phyloP scores from a whole-genome alignment of 768 basidiomycete species.

The Trametes cinnabarina region DNA sequence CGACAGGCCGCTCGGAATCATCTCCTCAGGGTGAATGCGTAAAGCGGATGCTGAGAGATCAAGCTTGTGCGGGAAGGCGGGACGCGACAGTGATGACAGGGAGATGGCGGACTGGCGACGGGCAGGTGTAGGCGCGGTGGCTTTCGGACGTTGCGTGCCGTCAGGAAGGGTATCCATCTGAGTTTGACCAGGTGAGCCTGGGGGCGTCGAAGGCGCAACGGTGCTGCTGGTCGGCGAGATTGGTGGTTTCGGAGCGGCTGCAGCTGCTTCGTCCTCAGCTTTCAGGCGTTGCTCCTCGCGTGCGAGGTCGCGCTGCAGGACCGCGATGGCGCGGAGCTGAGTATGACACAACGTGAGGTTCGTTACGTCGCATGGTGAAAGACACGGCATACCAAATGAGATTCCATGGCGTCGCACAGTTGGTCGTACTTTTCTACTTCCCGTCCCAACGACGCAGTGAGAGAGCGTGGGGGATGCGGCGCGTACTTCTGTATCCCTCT shows the following conservation, averaged over 20 bases:
- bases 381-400: slow-evolving; percentile 59
- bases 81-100: slow-evolving; percentile 75
- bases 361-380: not conserved
- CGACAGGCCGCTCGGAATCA: slow-evolving; percentile 55
- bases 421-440: slow-evolving; percentile 82
- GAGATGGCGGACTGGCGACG: slow-evolving; percentile 76
- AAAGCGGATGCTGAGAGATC: slow-evolving; percentile 73
- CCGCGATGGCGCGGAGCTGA: slow-evolving; percentile 69
- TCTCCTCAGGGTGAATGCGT: slow-evolving; percentile 64
- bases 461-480: slow-evolving; percentile 59
- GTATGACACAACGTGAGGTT: not conserved
- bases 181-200: slow-evolving; percentile 17
- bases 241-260: slow-evolving; percentile 29
- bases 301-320: slow-evolving; percentile 66
- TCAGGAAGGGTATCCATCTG: slow-evolving; percentile 12
- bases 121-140: slow-evolving; percentile 30
- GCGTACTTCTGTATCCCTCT: slow-evolving; percentile 61
- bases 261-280: slow-evolving; percentile 42
- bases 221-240: slow-evolving; percentile 31
- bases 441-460: slow-evolving; percentile 63
- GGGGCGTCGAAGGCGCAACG: slow-evolving; percentile 10
- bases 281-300: slow-evolving; percentile 56
- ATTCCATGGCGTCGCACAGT: slow-evolving; percentile 74
- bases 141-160: slow-evolving; percentile 7
- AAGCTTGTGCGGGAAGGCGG: slow-evolving; percentile 69